A percentile compares a stretch with the other conserved stretches of the same genome.
Evolutionary conservation across 2,329 filamentous ascomycete species (phyloP).

Genomic region (Juglanconis oblonga): DNA sequence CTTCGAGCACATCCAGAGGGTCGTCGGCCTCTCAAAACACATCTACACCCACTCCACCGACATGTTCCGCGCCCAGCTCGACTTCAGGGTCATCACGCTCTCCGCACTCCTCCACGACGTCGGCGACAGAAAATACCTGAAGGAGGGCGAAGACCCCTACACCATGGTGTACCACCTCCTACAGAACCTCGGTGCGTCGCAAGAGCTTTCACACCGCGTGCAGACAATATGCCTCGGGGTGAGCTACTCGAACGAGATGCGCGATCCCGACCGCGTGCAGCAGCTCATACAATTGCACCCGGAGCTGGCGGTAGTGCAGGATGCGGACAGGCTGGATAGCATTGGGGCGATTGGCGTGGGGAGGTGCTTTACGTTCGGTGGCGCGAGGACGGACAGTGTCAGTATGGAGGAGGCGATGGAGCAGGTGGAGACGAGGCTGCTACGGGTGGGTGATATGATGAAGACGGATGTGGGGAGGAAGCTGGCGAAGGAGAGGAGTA

Average conservation of each 20-base stretch:
- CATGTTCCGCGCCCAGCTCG: constrained; percentile 25
- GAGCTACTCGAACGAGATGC: constrained; percentile 72
- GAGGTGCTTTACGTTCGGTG: constrained; percentile 73
- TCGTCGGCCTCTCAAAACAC: constrained; percentile 67
- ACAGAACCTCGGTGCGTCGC: constrained; percentile 51
- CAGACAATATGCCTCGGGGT: constrained; percentile 74
- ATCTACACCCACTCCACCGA: constrained; percentile 45
- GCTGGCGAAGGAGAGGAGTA: constrained; percentile 52
- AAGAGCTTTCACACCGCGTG: constrained; percentile 60
- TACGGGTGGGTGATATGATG: constrained; percentile 63
- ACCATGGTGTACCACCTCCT: constrained; percentile 57
- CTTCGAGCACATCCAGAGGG: constrained; percentile 78
- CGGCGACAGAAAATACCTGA: constrained; percentile 78
- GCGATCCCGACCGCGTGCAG: constrained; percentile 58
- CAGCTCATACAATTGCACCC: constrained; percentile 63
- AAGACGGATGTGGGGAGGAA: constrained; percentile 56
- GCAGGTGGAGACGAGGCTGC: constrained; percentile 76
- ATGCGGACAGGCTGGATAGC: constrained; percentile 89
- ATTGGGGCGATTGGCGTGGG: constrained; percentile 84
- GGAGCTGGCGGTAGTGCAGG: constrained; percentile 82
- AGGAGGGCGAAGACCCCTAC: constrained; percentile 52
- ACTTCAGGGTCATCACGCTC: constrained; percentile 61
- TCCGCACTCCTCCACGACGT: constrained; percentile 82
- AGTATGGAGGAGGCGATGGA: constrained; percentile 64
- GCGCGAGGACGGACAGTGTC: constrained; percentile 50